Conservation (phyloP, 306 rosid species). For the Cyclanthera cordifolia region DNA sequence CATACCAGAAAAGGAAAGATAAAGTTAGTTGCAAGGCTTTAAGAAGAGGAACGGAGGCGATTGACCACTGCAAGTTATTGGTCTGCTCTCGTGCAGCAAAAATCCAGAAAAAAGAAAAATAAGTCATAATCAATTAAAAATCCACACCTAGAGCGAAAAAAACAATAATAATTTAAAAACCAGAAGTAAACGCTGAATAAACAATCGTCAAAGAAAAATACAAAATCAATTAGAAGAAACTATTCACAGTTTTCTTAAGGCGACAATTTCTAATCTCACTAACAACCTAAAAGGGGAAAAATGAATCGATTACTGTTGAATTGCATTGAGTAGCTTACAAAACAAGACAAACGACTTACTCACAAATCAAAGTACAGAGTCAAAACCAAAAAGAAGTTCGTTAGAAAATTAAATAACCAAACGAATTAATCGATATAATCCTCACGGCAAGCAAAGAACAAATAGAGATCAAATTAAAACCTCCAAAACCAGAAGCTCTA, state of each 20-base stretch:
- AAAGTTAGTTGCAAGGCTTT: slow-evolving; percentile 82
- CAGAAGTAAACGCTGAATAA: neutral
- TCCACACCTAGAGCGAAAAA: neutral
- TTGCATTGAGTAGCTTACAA: neutral
- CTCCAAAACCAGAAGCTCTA: neutral
- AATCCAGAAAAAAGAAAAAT: neutral
- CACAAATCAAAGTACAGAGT: neutral
- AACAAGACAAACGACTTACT: neutral
- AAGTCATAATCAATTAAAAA: slow-evolving; percentile 12
- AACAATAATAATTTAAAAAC: neutral
- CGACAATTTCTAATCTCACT: neutral
- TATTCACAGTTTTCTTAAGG: neutral
- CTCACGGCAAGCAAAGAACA: neutral
- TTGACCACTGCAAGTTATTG: slow-evolving; percentile 84
- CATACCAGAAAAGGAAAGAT: slow-evolving; percentile 84
- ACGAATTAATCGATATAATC: neutral
- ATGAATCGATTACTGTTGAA: neutral
- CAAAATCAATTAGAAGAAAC: neutral
- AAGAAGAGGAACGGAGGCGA: slow-evolving; percentile 66
- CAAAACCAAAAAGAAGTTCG: neutral
- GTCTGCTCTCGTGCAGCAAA: slow-evolving; percentile 41
- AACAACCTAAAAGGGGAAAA: neutral
- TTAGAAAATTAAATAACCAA: neutral
- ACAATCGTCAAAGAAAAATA: neutral
- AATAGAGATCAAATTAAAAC: neutral